Evolutionary conservation across 1,284 basidiomycete genomes (phyloP).

Genomic region (Apiotrichum gamsii): DNA sequence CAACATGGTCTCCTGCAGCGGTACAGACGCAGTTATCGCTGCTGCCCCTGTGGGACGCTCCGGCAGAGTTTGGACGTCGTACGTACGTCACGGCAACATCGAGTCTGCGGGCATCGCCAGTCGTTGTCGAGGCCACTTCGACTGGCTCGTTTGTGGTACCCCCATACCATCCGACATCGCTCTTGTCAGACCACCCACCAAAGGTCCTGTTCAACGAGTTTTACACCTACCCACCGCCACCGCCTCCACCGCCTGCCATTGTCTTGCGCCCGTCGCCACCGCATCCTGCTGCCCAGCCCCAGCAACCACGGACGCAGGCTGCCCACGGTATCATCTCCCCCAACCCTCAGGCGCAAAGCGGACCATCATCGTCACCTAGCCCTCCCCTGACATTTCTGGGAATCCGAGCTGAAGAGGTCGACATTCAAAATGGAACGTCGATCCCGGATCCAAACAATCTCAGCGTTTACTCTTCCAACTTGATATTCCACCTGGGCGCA

Average conservation of each 20-base stretch:
- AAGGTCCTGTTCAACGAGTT: conserved; percentile 6
- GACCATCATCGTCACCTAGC: not conserved
- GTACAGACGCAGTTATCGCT: not conserved
- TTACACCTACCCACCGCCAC: conserved; percentile 3
- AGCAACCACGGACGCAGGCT: conserved; percentile 18
- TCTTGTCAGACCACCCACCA: conserved; percentile 9
- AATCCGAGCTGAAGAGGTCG: conserved; percentile 3
- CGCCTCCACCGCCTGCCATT: conserved; percentile 19
- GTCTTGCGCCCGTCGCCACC: conserved; percentile 15
- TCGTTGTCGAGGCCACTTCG: conserved; percentile 3
- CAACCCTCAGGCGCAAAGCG: conserved; percentile 8
- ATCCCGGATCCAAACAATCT: conserved; percentile 18
- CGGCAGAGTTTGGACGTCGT: conserved; percentile 9
- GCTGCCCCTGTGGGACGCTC: conserved; percentile 16
- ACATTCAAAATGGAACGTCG: not conserved
- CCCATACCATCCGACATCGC: conserved; percentile 5
- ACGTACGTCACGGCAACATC: conserved; percentile 7
- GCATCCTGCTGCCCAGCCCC: conserved; percentile 5
- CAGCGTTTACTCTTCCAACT: conserved; percentile 26
- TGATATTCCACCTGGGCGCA: conserved; percentile 40
- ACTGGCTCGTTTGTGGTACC: conserved; percentile 1
- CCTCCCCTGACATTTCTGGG: conserved; percentile 11
- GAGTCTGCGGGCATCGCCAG: conserved; percentile 2
- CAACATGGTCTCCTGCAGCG: not conserved
- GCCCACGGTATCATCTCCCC: conserved; percentile 22